Percentiles rank a stretch among this genome's conserved stretches.
Evolutionary conservation across 2,329 filamentous ascomycete genomes (phyloP).

Genomic region (Fusarium sp.): DNA sequence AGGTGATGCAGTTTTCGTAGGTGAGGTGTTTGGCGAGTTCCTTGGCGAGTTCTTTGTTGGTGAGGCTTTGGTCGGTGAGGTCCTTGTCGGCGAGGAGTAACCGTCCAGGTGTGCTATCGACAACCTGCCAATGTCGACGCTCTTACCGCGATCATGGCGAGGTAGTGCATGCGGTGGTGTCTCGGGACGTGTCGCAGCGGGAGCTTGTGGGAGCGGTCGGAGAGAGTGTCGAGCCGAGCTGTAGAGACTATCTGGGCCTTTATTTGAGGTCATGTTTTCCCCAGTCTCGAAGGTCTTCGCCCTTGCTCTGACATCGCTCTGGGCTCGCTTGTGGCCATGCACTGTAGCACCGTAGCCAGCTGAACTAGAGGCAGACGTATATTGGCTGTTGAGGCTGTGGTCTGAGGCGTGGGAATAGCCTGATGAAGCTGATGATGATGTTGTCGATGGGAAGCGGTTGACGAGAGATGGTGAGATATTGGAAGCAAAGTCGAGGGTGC

Average conservation of each 20-base stretch:
- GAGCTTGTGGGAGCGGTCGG: slow-evolving; percentile 78
- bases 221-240: slow-evolving; percentile 81
- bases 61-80: slow-evolving; percentile 10
- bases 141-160: slow-evolving; percentile 72
- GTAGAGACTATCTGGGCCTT: slow-evolving; percentile 74
- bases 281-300: slow-evolving; percentile 63
- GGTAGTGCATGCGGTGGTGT: slow-evolving; percentile 54
- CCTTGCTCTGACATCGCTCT: slow-evolving; percentile 75
- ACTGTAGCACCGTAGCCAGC: slow-evolving; percentile 59
- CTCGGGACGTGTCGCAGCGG: slow-evolving; percentile 61
- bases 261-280: slow-evolving; percentile 60
- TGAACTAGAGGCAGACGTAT: slow-evolving; percentile 76
- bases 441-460: slow-evolving; percentile 75
- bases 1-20: slow-evolving; percentile 51
- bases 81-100: slow-evolving; percentile 54
- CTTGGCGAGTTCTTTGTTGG: slow-evolving; percentile 8
- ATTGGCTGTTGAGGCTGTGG: slow-evolving; percentile 70
- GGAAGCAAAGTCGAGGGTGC: slow-evolving; percentile 62
- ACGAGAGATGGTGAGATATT: slow-evolving; percentile 56
- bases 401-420: slow-evolving; percentile 73
- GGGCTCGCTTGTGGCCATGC: slow-evolving; percentile 76
- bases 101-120: slow-evolving; percentile 63
- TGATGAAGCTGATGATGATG: slow-evolving; percentile 78
- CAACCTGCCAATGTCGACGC: slow-evolving; percentile 71
- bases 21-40: slow-evolving; percentile 2